phyloP scores from a whole-genome alignment of 257 asterid species.

The Nemophila menziesii region DNA sequence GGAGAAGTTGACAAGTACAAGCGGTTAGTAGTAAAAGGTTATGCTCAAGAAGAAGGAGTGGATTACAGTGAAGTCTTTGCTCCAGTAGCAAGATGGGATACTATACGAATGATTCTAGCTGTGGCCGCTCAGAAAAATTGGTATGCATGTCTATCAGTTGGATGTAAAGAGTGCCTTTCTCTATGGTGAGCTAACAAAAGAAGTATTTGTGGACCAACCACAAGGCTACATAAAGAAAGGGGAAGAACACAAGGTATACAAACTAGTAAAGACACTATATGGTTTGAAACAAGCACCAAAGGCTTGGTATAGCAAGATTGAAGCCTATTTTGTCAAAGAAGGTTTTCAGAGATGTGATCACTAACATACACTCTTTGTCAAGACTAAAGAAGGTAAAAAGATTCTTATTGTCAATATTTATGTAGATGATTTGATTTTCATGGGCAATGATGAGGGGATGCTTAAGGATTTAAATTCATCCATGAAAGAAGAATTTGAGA shows the following conservation, averaged over 20 bases:
- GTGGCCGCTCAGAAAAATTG: not conserved
- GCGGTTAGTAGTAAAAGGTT: not conserved
- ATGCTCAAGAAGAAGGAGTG: not conserved
- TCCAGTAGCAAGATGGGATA: not conserved
- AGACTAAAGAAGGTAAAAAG: not conserved
- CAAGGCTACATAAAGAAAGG: not conserved
- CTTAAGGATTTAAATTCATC: not conserved
- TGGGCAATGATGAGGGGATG: conserved; percentile 1
- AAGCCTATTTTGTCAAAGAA: too few species aligned
- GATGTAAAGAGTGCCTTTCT: not conserved
- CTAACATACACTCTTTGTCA: too few species aligned
- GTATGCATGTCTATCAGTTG: not conserved
- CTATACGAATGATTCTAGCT: not conserved
- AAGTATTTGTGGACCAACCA: not conserved
- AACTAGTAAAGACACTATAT: not conserved
- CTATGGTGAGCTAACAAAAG: not conserved
- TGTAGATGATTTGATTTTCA: not conserved
- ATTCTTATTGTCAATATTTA: not conserved
- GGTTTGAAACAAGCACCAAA: not conserved
- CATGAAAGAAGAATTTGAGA: too few species aligned
- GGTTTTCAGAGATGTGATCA: too few species aligned
- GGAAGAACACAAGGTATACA: not conserved
- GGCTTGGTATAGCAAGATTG: too few species aligned
- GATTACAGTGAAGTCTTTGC: not conserved
- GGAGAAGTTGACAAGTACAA: not conserved